Evolutionary conservation across 768 basidiomycete genomes (phyloP).

Genomic region (Suillus decipiens): DNA sequence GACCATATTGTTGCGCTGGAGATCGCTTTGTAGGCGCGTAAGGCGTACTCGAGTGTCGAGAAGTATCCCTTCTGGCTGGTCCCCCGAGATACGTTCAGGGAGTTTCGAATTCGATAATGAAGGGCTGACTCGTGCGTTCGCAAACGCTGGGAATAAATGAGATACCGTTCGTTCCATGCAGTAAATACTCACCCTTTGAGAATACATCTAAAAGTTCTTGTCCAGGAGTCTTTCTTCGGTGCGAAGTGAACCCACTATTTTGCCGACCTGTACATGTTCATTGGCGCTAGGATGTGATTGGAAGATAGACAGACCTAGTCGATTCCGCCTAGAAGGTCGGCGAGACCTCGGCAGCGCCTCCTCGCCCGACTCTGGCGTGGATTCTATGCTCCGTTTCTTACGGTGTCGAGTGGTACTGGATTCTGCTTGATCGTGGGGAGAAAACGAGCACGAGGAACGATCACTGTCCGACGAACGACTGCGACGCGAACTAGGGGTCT

Average conservation of each 20-base stretch:
- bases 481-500: slow-evolving; percentile 15
- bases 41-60: slow-evolving; percentile 18
- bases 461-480: slow-evolving; percentile 9
- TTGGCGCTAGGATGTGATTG: not conserved
- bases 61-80: slow-evolving; percentile 1
- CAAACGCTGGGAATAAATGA: slow-evolving; percentile 19
- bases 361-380: slow-evolving; percentile 9
- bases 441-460: slow-evolving; percentile 12
- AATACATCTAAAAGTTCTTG: slow-evolving; percentile 22
- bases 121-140: slow-evolving; percentile 16
- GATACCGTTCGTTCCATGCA: not conserved
- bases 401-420: slow-evolving; percentile 20
- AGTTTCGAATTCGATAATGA: not conserved
- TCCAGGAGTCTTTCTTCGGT: not conserved
- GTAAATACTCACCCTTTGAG: slow-evolving; percentile 19
- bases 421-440: slow-evolving; percentile 15
- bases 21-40: slow-evolving; percentile 11
- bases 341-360: not conserved
- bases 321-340: not conserved
- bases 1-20: slow-evolving; percentile 12
- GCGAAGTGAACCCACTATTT: not conserved
- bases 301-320: slow-evolving; percentile 13
- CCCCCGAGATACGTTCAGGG: not conserved
- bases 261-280: not conserved
- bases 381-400: slow-evolving; percentile 18